Evolutionary conservation across 139 green algal species (phyloP), one percentile per base, ranked within the genome.

Genomic region (Coccomyxa sp.): DNA sequence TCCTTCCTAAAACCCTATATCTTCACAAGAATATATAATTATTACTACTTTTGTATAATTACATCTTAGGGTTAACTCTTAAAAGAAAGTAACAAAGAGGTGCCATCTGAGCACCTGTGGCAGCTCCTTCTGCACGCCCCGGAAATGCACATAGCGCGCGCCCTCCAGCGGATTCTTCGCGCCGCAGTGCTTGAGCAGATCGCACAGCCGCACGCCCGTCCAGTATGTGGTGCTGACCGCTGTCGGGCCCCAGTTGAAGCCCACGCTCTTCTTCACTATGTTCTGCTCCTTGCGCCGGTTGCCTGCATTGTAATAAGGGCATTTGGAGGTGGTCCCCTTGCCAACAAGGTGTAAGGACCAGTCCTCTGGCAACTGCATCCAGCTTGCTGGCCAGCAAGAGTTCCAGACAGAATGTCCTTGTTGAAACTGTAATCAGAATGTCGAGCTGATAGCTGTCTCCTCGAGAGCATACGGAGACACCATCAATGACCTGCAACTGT

Each of bases 261-360:
- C 97, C 66, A 97, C 97, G 27, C 90, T 96, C 92, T 99, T 96
- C 87, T 98, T 98, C 28, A 97, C 81, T 95, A 98, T 98, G 90
- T 99, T 99, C 88, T 98, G 90, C 87, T 99, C 97, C 89, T 99
- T 99, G 77, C 97, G 93, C 13, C 97, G 87, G 89, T 98, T 98
- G 16, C 96, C 95, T 28, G 95, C 95, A 25, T 51, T 51, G 38
- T 51, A 51, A 51, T 3, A 3, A 51, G 38, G 38, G 7, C 38
- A 51, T 51, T n/a, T 51, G 38, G 38, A 51, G 38, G 38, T 7
- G 88, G 96, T 98, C 30, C 89, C 83, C 75, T 79, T 31, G 15
- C 16, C 12, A 38, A 27, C 67, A 75, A 4, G 1, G 7, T 25
- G 67, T 25, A 25, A 30, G 67, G 21, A 27, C 9, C 67, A 51